phyloP scores from a whole-genome alignment of 2,329 filamentous ascomycete genomes.

The Fusarium phyllophilum region DNA sequence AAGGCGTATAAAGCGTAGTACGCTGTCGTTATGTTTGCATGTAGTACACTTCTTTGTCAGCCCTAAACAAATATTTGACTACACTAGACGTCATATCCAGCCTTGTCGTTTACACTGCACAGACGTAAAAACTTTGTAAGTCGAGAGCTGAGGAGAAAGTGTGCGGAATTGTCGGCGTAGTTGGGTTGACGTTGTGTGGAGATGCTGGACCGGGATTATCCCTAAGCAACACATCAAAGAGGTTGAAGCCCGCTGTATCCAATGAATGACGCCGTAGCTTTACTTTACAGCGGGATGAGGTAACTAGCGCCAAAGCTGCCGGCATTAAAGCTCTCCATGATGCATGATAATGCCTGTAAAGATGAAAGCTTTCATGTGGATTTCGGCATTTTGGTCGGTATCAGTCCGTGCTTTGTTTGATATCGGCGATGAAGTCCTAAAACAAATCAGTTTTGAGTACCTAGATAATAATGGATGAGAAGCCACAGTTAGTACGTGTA shows the following conservation, averaged over 20 bases:
- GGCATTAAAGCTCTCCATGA: constrained; percentile 1
- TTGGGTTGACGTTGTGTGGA: background rate
- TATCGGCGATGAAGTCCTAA: background rate
- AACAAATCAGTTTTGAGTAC: background rate
- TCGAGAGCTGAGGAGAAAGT: background rate
- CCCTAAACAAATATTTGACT: background rate
- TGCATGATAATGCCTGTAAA: background rate
- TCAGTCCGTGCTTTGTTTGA: background rate
- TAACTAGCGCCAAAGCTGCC: constrained; percentile 11
- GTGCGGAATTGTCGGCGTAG: constrained; percentile 18
- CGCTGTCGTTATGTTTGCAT: background rate
- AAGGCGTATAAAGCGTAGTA: background rate
- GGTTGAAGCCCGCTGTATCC: background rate
- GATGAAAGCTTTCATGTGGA: background rate
- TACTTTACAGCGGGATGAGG: background rate
- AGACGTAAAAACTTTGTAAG: background rate
- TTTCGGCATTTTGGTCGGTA: background rate
- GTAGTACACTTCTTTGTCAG: constrained; percentile 1
- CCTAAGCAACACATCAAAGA: background rate
- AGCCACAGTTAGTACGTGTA: background rate
- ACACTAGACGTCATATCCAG: constrained; percentile 11
- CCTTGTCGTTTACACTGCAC: constrained; percentile 13
- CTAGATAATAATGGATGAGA: too few relatives aligned
- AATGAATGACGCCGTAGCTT: constrained; percentile 5
- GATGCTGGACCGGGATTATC: background rate